These are phyloP conservation scores for Mallotus nudiflorus DNA, from an alignment of 345 rosid genomes.

Conservation along the genomic window DNA sequence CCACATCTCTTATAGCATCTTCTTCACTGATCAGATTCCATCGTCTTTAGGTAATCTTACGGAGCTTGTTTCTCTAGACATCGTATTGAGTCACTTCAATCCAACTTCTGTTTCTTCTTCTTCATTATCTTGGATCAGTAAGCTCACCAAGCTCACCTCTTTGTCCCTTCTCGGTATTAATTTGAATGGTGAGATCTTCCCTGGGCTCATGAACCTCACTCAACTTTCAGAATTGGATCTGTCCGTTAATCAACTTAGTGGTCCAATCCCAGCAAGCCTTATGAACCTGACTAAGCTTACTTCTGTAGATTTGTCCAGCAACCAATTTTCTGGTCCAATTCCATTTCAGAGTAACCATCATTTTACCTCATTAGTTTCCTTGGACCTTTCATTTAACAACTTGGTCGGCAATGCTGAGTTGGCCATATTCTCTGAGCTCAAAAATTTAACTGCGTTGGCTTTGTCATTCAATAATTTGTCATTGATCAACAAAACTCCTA, in stretches of 20 bases:
- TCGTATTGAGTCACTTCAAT: neutral
- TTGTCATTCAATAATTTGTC: slow-evolving; percentile 22
- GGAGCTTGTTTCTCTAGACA: neutral
- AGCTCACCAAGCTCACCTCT: neutral
- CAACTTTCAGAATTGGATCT: slow-evolving; percentile 3
- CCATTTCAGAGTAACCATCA: too few species aligned
- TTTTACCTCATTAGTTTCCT: neutral
- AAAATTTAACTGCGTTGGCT: rapidly evolving
- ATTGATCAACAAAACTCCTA: neutral
- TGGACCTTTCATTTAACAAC: slow-evolving; percentile 7
- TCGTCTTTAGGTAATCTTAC: slow-evolving; percentile 28
- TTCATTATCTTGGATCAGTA: too few species aligned
- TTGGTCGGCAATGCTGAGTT: neutral
- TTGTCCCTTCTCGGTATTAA: neutral
- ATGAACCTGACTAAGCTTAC: slow-evolving; percentile 5
- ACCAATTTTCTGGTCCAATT: too few species aligned
- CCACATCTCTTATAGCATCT: too few species aligned
- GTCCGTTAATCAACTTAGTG: neutral
- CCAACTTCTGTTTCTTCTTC: neutral
- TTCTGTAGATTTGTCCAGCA: too few species aligned
- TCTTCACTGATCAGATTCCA: too few species aligned
- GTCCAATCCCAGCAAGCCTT: slow-evolving; percentile 1
- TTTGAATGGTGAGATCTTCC: slow-evolving; percentile 17
- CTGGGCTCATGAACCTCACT: slow-evolving; percentile 17
- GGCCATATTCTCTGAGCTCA: too few species aligned